Evolutionary conservation across 768 basidiomycete genomes (phyloP).

Genomic region (Termitomyces sp.): DNA sequence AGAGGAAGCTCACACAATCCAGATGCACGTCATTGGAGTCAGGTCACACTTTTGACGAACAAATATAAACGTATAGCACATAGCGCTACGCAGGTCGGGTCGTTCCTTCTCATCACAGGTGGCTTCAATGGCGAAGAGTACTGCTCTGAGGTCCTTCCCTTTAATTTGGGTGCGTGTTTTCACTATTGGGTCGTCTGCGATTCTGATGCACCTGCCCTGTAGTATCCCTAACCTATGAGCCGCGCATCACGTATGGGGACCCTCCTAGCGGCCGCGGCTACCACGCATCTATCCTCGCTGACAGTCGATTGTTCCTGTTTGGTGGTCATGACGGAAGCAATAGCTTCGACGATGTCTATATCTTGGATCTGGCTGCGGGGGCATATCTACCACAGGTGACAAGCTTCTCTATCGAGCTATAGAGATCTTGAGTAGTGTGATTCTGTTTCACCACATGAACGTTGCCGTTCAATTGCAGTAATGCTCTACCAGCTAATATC

Average conservation of each 20-base stretch:
- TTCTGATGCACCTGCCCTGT: conserved; percentile 1
- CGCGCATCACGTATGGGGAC: conserved; percentile 59
- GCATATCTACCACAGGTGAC: conserved; percentile 91
- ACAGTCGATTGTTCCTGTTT: conserved; percentile 79
- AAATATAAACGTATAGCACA: conserved; percentile 69
- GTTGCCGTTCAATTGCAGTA: background rate
- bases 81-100: conserved; percentile 85
- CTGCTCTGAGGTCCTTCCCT: conserved; percentile 66
- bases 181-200: background rate
- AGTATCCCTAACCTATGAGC: conserved; percentile 86
- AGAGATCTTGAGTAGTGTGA: background rate
- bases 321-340: conserved; percentile 86
- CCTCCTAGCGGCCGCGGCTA: conserved; percentile 77
- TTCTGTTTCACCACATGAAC: no score
- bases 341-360: conserved; percentile 80
- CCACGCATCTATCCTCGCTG: conserved; percentile 76
- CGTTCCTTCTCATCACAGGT: conserved; percentile 84
- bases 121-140: conserved; percentile 84
- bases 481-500: background rate
- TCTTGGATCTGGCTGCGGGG: conserved; percentile 79
- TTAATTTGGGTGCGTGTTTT: conserved; percentile 68
- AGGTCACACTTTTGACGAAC: conserved; percentile 33
- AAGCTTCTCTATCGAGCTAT: conserved; percentile 54
- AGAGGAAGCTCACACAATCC: background rate
- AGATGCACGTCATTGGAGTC: conserved; percentile 43